Base-by-base conservation (phyloP, 768 basidiomycete species). In the Pholiota molesta region DNA sequence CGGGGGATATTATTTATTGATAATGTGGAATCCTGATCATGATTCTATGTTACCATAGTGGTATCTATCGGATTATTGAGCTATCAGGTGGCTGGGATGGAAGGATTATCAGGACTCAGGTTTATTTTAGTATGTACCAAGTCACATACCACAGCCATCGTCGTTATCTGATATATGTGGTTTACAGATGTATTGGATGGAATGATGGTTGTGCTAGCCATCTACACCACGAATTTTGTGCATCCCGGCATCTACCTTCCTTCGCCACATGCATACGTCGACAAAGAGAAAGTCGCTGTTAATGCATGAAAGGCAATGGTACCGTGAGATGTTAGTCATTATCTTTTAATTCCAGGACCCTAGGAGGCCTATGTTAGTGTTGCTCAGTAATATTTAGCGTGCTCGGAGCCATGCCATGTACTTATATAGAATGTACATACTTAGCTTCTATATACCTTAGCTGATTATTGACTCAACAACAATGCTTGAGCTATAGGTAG, bases 21-120 rank as follows among this genome's bases (percentile, higher is more conserved):
- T n/a, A n/a, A n/a, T n/a, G n/a, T n/a, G n/a, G n/a, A n/a, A n/a
- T n/a, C n/a, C 11, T 14, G 16, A 35, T 54, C 23, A 17, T 33
- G 0, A 13, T 33, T 5, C 52, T n/a, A 9, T 29, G 31, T 31
- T 5, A 31, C 31, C 19, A 14, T 40, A 81, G 80, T 56, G 76
- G 79, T 11, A 68, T 85, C 9, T 87, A 84, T 68, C 80, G 85
- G 52, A 81, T 81, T 0, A 72, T 81, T 45, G 84, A 85, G 68
- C 69, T 83, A 9, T 64, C 75, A 1, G 77, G 81, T 54, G 85
- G 85, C 0, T 88, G 84, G 83, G 62, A 64, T 28, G 86, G 86
- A 9, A 64, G 66, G 2, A 79, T 87, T 60, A 83, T 85, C 60
- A 63, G 69, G 10, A 83, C 81, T 1, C 72, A 88, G 63, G 64